Evolutionary conservation across 225 moss, liverwort and hornwort genomes (phyloP).

Genomic region (Bryoerythrophyllum caledonicum): DNA sequence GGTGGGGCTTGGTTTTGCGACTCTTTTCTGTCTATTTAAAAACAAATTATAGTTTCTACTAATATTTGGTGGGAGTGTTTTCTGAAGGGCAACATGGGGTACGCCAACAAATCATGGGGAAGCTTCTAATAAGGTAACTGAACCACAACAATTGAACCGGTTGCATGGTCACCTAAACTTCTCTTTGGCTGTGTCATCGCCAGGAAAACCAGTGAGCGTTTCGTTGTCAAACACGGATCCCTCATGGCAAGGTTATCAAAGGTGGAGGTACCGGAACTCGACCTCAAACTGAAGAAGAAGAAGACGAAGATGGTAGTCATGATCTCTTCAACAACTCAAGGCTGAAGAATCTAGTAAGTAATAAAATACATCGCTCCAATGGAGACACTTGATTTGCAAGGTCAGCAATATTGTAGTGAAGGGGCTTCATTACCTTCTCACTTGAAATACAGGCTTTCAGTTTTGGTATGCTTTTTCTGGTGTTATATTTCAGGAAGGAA

Average conservation of each 20-base stretch:
- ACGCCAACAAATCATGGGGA: constrained; percentile 2
- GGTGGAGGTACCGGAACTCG: constrained; percentile 48
- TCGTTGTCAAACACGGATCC: constrained; percentile 34
- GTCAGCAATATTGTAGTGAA: not conserved
- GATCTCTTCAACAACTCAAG: constrained; percentile 10
- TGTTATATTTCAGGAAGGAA: not conserved
- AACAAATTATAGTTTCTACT: not conserved
- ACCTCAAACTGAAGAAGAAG: constrained; percentile 27
- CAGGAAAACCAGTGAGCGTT: constrained; percentile 45
- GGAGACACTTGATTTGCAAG: not conserved
- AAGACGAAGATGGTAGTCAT: not conserved
- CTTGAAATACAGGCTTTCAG: not conserved
- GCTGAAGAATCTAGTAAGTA: constrained; percentile 20
- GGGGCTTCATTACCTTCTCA: not conserved
- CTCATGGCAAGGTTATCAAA: constrained; percentile 54
- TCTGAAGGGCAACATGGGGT: not conserved
- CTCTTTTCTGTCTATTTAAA: not conserved
- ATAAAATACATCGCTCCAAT: not conserved
- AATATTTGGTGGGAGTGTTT: constrained; percentile 14
- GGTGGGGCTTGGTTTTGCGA: constrained; percentile 1
- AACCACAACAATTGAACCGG: constrained; percentile 23
- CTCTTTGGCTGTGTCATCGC: constrained; percentile 30
- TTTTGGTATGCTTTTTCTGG: constrained; percentile 8
- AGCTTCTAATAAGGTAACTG: constrained; percentile 35
- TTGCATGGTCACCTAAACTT: constrained; percentile 1